Conservation (phyloP, 345 rosid genomes). For the Toxicodendron radicans region DNA sequence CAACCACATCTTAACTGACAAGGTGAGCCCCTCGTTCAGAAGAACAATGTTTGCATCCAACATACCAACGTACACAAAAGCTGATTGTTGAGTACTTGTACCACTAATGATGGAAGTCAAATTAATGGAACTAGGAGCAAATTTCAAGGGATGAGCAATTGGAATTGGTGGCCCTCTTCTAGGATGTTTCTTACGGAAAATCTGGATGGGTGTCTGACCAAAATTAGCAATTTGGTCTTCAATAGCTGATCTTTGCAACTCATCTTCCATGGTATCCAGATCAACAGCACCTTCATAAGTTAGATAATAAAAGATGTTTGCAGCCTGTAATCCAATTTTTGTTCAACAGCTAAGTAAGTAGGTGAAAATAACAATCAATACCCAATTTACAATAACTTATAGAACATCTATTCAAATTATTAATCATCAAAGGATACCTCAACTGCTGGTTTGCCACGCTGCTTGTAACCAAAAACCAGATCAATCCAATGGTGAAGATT, state of each 20-base stretch:
- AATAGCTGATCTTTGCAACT: conserved; percentile 90
- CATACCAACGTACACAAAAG: conserved; percentile 66
- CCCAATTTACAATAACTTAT: neutral
- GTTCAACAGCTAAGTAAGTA: conserved; percentile 17
- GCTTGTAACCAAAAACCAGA: conserved; percentile 92
- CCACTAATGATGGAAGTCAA: conserved; percentile 68
- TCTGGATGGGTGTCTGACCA: conserved; percentile 97
- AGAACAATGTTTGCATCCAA: conserved; percentile 80
- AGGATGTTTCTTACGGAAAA: conserved; percentile 92
- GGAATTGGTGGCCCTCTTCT: conserved; percentile 98
- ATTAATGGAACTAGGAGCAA: conserved; percentile 88
- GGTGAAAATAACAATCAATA: neutral
- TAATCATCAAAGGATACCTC: conserved; percentile 56
- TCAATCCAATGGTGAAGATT: conserved; percentile 98
- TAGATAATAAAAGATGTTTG: conserved; percentile 90
- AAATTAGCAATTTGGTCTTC: conserved; percentile 98
- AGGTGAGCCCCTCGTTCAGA: conserved; percentile 81
- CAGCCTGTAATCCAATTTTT: conserved; percentile 64
- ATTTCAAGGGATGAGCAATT: conserved; percentile 85
- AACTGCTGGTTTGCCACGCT: conserved; percentile 94
- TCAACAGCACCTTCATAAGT: conserved; percentile 96
- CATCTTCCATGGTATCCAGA: conserved; percentile 87
- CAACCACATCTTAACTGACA: conserved; percentile 93
- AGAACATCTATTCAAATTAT: conserved; percentile 10
- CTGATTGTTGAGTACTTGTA: conserved; percentile 61